These are phyloP conservation scores for Calonectria pseudoturangicola DNA, from an alignment of 2,329 filamentous ascomycete species.

Conservation along the genomic window DNA sequence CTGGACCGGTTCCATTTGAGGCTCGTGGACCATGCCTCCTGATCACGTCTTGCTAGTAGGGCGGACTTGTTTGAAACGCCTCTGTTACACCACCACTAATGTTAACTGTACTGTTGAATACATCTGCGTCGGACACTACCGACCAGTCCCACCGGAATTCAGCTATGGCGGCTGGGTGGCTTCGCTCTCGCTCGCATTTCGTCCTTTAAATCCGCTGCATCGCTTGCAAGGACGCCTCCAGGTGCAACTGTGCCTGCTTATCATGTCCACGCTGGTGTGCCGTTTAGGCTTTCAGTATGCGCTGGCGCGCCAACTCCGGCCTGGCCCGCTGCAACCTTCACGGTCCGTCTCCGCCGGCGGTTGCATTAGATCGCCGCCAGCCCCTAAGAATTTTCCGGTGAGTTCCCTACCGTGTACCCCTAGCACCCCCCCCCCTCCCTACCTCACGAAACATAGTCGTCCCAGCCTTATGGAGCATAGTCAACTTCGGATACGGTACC, in stretches of 20 bases:
- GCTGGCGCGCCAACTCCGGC: slow-evolving; percentile 31
- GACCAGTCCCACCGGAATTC: not conserved
- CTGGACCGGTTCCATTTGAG: not conserved
- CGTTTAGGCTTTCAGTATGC: slow-evolving; percentile 32
- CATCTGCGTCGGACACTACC: not conserved
- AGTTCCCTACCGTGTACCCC: not conserved
- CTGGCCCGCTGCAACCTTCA: slow-evolving; percentile 35
- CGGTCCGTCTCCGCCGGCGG: slow-evolving; percentile 30
- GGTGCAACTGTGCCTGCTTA: slow-evolving; percentile 16
- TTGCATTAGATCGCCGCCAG: slow-evolving; percentile 26
- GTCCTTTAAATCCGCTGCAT: not conserved
- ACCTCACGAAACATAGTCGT: not conserved
- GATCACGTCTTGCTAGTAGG: not conserved
- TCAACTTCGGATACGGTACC: slow-evolving; percentile 3
- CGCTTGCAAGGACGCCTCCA: slow-evolving; percentile 19
- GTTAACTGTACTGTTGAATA: not conserved
- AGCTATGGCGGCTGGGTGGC: not conserved
- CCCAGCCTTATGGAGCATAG: slow-evolving; percentile 20
- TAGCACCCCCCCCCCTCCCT: slow-evolving; percentile 2
- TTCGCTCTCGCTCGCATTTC: slow-evolving; percentile 14
- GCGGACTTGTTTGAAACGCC: not conserved
- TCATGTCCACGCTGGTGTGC: slow-evolving; percentile 7
- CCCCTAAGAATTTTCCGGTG: slow-evolving; percentile 24
- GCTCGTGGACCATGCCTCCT: not conserved
- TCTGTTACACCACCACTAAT: not conserved